phyloP scores from a whole-genome alignment of 345 rosid species.

The Lumnitzera littorea region DNA sequence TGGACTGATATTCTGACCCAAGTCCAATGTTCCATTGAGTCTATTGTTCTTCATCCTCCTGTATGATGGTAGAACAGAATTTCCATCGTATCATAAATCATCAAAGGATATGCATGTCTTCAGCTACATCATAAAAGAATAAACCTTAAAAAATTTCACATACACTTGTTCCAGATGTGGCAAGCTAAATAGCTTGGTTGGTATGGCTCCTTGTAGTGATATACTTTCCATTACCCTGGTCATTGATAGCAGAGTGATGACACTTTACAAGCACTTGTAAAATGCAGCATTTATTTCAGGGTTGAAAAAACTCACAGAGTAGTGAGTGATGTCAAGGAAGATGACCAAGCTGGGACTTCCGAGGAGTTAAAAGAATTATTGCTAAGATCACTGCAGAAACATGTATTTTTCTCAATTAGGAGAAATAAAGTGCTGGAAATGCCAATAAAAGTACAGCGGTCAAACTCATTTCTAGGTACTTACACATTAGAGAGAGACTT shows the following conservation, averaged over 20 bases:
- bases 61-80: slow-evolving; percentile 11
- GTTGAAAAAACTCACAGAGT: slow-evolving; percentile 48
- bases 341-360: slow-evolving; percentile 70
- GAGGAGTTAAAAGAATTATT: slow-evolving; percentile 62
- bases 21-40: slow-evolving; percentile 49
- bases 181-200: slow-evolving; percentile 48
- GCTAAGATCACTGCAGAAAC: slow-evolving; percentile 64
- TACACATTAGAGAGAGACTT: slow-evolving; percentile 61
- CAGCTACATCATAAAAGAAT: too few relatives aligned
- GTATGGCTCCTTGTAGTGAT: slow-evolving; percentile 55
- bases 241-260: background rate
- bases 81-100: background rate
- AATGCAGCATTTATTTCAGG: background rate
- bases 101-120: background rate
- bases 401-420: background rate
- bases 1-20: slow-evolving; percentile 48
- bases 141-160: slow-evolving; percentile 13
- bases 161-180: slow-evolving; percentile 79
- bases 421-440: too few relatives aligned
- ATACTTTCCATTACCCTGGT: slow-evolving; percentile 61
- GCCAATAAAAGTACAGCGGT: too few relatives aligned
- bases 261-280: background rate
- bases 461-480: slow-evolving; percentile 9
- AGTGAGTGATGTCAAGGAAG: slow-evolving; percentile 66
- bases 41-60: slow-evolving; percentile 63